Evolutionary conservation across 2,329 filamentous ascomycete genomes (phyloP).

Genomic region (Diplocarpon mali): DNA sequence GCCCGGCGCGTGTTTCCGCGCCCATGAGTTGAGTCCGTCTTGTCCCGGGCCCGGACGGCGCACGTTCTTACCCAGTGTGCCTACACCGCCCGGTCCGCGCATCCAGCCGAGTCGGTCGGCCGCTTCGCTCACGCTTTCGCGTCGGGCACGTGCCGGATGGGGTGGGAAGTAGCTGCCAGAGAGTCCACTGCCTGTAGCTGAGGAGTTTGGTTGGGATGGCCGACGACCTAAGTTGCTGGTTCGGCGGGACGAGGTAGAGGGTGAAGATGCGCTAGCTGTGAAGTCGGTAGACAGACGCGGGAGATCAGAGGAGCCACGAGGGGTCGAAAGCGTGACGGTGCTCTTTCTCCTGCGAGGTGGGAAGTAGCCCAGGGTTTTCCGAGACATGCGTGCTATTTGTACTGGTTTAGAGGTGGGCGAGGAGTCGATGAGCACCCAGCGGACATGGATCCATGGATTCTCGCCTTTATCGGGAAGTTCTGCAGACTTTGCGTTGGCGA

Average conservation of each 20-base stretch:
- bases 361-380: constrained; percentile 78
- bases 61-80: constrained; percentile 62
- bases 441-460: constrained; percentile 75
- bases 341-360: constrained; percentile 73
- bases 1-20: constrained; percentile 71
- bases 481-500: constrained; percentile 17
- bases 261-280: constrained; percentile 11
- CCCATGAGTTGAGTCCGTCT: constrained; percentile 75
- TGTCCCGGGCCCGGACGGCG: constrained; percentile 70
- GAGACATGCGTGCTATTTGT: constrained; percentile 76
- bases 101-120: constrained; percentile 49
- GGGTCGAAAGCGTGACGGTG: constrained; percentile 52
- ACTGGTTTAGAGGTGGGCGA: constrained; percentile 51
- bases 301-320: constrained; percentile 29
- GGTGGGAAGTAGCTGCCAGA: constrained; percentile 27
- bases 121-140: constrained; percentile 28
- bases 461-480: constrained; percentile 34
- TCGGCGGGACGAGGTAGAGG: constrained; percentile 9
- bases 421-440: constrained; percentile 76
- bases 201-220: constrained; percentile 9
- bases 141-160: constrained; percentile 22
- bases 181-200: not conserved
- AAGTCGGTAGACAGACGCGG: constrained; percentile 13
- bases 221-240: constrained; percentile 18
- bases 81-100: constrained; percentile 77